Evolutionary conservation across 352 stramenopile genomes (phyloP), one percentile per base, ranked within the genome.

Genomic region (Pythium periplocum): DNA sequence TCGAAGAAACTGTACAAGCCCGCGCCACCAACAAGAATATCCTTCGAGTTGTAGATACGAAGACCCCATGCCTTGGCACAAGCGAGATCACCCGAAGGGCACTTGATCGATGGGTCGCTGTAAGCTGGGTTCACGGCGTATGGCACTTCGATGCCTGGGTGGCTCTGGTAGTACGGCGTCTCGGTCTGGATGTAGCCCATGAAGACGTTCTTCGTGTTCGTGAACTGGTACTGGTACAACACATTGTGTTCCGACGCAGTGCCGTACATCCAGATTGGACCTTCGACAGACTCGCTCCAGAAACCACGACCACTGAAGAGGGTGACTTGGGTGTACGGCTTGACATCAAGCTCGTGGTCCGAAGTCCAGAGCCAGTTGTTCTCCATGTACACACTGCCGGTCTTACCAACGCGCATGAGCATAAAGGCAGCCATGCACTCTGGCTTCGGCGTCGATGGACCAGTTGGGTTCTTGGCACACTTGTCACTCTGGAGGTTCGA

Each of bases 1-100:
- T 48, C 43, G 43, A 48, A 48, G 43, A 48, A 48, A 30, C 43
- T 48, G 43, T 48, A 48, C 8, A 48, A n/a, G 6, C 43, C 43
- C 6, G 43, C 43, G 17, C 43, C 43, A 30, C 8, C 43, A n/a
- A 48, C 17, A 6, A 48, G 17, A n/a, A 48, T 48, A 12, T 42
- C 38, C 7, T 12, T 42, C 7, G 38, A 8, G 38, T 42, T 42
- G 12, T 12, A 8, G 7, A 42, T 42, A 12, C 38, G 38, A 8
- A 42, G 38, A 12, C 38, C 38, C 38, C 38, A 42, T 8, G 38
- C 38, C 38, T 42, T 42, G 38, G 38, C 38, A 42, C 38, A 42
- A 12, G 38, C 38, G 7, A 12, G 38, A 12, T 42, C 38, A 8
- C 7, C 12, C 7, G 38, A 8, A 8, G 38, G 0, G 1, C 38